Conservation (phyloP, 805 yeast species). For the Millerago galiae region DNA sequence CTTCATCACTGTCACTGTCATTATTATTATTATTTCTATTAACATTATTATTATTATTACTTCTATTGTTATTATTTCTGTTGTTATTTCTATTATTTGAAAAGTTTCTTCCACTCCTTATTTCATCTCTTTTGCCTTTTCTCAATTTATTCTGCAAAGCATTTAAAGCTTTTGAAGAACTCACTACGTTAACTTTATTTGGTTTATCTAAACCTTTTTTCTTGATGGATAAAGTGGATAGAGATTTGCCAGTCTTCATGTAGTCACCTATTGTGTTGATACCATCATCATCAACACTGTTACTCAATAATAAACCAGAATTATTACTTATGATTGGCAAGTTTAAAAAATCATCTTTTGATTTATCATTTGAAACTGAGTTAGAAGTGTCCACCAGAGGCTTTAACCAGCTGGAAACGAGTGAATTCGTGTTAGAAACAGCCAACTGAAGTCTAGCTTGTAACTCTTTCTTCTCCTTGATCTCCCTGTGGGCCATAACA, state of each 20-base stretch:
- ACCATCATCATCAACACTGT: not conserved
- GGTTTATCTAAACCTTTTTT: slow-evolving; percentile 6
- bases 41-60: not conserved
- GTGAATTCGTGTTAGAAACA: slow-evolving; percentile 11
- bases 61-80: not conserved
- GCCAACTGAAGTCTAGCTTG: slow-evolving; percentile 22
- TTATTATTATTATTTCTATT: not conserved
- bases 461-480: slow-evolving; percentile 20
- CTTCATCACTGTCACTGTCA: slow-evolving; percentile 17
- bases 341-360: slow-evolving; percentile 18
- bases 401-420: slow-evolving; percentile 19
- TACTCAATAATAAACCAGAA: slow-evolving; percentile 12
- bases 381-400: slow-evolving; percentile 5
- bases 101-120: no score
- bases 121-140: slow-evolving; percentile 9
- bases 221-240: slow-evolving; percentile 12
- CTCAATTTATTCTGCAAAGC: slow-evolving; percentile 22
- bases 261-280: slow-evolving; percentile 24
- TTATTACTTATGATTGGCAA: slow-evolving; percentile 21
- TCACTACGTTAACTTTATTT: not conserved
- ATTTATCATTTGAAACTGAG: slow-evolving; percentile 7
- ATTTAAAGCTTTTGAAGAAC: slow-evolving; percentile 16
- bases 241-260: slow-evolving; percentile 18
- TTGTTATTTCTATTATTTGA: not conserved
- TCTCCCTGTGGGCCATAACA: slow-evolving; percentile 11